phyloP scores from a whole-genome alignment of 2,329 filamentous ascomycete genomes.

The Apiospora malaysiana region DNA sequence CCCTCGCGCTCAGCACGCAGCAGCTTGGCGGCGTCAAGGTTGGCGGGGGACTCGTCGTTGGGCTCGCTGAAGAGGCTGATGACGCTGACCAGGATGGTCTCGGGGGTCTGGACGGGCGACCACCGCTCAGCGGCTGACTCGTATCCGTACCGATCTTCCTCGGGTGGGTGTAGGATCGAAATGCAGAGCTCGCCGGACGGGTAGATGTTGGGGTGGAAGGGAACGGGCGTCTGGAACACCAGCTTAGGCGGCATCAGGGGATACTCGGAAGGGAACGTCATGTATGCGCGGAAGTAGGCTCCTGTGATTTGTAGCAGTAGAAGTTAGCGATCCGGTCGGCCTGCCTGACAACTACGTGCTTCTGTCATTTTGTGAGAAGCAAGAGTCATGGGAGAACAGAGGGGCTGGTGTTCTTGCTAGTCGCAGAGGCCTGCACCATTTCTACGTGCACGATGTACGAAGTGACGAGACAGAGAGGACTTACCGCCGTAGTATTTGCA shows the following conservation, averaged over 20 bases:
- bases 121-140: constrained; percentile 89
- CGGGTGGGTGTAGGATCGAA: constrained; percentile 93
- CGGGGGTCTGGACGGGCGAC: constrained; percentile 92
- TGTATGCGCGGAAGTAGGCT: constrained; percentile 86
- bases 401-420: too few relatives aligned
- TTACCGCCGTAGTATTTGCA: constrained; percentile 91
- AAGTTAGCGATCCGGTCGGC: too few relatives aligned
- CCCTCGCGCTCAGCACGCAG: constrained; percentile 78
- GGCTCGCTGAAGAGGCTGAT: constrained; percentile 92
- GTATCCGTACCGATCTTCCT: constrained; percentile 93
- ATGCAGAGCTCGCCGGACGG: constrained; percentile 89
- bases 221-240: constrained; percentile 81
- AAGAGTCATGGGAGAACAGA: too few relatives aligned
- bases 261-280: constrained; percentile 85
- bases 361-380: too few relatives aligned
- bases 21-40: constrained; percentile 89
- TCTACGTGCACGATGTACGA: background rate
- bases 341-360: too few relatives aligned
- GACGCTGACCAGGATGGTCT: constrained; percentile 90
- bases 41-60: constrained; percentile 94
- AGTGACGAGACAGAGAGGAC: constrained; percentile 35
- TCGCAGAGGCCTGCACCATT: too few relatives aligned
- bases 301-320: constrained; percentile 55
- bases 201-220: constrained; percentile 96
- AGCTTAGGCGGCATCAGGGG: constrained; percentile 88